Evolutionary conservation across 352 stramenopile species (phyloP).

Genomic region (Globisporangium nagaii): DNA sequence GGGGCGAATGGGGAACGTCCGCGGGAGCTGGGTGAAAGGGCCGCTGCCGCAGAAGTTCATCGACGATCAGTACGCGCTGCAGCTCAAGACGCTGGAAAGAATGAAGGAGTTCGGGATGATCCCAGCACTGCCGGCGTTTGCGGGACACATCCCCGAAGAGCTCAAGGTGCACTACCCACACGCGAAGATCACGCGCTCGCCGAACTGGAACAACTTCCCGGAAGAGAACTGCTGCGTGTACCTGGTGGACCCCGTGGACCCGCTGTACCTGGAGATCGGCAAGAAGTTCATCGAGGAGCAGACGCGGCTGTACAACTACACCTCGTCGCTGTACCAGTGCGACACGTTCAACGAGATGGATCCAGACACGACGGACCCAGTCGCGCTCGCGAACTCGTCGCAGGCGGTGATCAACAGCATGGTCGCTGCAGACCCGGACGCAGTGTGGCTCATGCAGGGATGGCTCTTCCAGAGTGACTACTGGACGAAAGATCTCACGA

Average conservation of each 20-base stretch:
- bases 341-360: slow-evolving; percentile 86
- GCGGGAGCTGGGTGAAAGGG: slow-evolving; percentile 79
- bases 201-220: slow-evolving; percentile 75
- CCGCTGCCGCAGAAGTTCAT: slow-evolving; percentile 83
- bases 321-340: slow-evolving; percentile 73
- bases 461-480: slow-evolving; percentile 75
- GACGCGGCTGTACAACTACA: slow-evolving; percentile 58
- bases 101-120: slow-evolving; percentile 88
- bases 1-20: slow-evolving; percentile 88
- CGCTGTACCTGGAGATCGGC: slow-evolving; percentile 79
- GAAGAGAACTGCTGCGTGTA: slow-evolving; percentile 83
- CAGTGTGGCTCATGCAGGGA: slow-evolving; percentile 82
- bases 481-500: slow-evolving; percentile 58
- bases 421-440: slow-evolving; percentile 54
- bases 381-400: slow-evolving; percentile 41
- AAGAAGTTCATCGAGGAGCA: slow-evolving; percentile 72
- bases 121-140: slow-evolving; percentile 87
- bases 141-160: slow-evolving; percentile 83
- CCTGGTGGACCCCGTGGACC: slow-evolving; percentile 76
- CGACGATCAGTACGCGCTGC: slow-evolving; percentile 70
- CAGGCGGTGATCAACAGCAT: slow-evolving; percentile 74
- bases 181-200: slow-evolving; percentile 74
- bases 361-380: slow-evolving; percentile 49
- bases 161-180: slow-evolving; percentile 63
- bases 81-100: slow-evolving; percentile 75